phyloP scores from a whole-genome alignment of 306 rosid genomes.

The Ormosia semicastrata region DNA sequence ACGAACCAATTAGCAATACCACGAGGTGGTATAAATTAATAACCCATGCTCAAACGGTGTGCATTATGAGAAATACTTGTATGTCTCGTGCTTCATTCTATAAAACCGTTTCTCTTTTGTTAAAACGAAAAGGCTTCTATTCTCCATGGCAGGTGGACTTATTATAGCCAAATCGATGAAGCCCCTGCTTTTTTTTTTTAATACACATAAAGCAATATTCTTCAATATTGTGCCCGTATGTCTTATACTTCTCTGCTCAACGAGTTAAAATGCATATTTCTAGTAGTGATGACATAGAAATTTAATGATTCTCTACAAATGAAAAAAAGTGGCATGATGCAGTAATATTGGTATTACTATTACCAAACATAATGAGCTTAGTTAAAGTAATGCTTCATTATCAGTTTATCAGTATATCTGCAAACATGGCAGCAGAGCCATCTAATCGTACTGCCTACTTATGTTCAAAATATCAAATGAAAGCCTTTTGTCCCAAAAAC shows the following conservation, averaged over 20 bases:
- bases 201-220: slow-evolving; percentile 63
- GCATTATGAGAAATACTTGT: no score
- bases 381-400: background rate
- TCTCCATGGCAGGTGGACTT: background rate
- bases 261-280: slow-evolving; percentile 36
- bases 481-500: no score
- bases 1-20: background rate
- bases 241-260: slow-evolving; percentile 67
- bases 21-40: background rate
- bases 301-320: background rate
- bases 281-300: background rate
- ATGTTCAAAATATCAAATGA: background rate
- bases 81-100: background rate
- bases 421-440: background rate
- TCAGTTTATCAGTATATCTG: background rate
- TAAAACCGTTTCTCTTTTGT: no score
- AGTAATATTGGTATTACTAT: background rate
- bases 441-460: background rate
- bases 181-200: slow-evolving; percentile 4
- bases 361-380: background rate
- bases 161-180: background rate
- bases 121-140: no score
- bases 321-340: background rate
- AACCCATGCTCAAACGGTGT: background rate
- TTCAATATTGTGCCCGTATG: slow-evolving; percentile 53